Percentiles rank a stretch among this genome's conserved stretches.
Evolutionary conservation across 805 yeast species (phyloP).

Genomic region (Lipomyces sp.): DNA sequence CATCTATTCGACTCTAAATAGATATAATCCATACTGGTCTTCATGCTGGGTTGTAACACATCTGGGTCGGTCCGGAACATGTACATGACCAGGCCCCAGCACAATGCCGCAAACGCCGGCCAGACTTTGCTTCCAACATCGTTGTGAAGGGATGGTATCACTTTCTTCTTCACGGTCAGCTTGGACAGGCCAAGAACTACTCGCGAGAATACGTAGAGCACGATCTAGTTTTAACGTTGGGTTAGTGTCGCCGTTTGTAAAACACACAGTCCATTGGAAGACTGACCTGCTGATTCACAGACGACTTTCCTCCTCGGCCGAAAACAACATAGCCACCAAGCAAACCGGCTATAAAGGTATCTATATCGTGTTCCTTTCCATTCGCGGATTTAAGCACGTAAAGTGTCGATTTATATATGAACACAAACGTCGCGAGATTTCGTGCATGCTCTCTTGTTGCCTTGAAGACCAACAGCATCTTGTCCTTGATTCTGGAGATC

Average conservation of each 20-base stretch:
- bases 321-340: slow-evolving; percentile 51
- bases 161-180: slow-evolving; percentile 46
- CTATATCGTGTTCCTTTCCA: slow-evolving; percentile 32
- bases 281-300: slow-evolving; percentile 39
- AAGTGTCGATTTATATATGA: slow-evolving; percentile 54
- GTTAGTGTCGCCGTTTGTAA: not conserved
- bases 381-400: slow-evolving; percentile 37
- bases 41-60: slow-evolving; percentile 65
- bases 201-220: slow-evolving; percentile 72
- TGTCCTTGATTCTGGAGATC: slow-evolving; percentile 45
- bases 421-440: slow-evolving; percentile 61
- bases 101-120: slow-evolving; percentile 63
- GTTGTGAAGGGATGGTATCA: slow-evolving; percentile 26
- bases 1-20: slow-evolving; percentile 64
- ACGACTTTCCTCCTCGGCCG: slow-evolving; percentile 48
- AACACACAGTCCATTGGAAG: slow-evolving; percentile 9
- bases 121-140: slow-evolving; percentile 48
- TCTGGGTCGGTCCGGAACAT: slow-evolving; percentile 67
- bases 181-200: slow-evolving; percentile 67
- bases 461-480: slow-evolving; percentile 53
- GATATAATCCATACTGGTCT: slow-evolving; percentile 71
- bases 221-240: slow-evolving; percentile 57
- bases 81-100: slow-evolving; percentile 78
- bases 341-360: slow-evolving; percentile 47
- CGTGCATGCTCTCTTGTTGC: slow-evolving; percentile 62